Evolutionary conservation across 2,329 filamentous ascomycete species (phyloP).

Genomic region (Diaporthe destruens): DNA sequence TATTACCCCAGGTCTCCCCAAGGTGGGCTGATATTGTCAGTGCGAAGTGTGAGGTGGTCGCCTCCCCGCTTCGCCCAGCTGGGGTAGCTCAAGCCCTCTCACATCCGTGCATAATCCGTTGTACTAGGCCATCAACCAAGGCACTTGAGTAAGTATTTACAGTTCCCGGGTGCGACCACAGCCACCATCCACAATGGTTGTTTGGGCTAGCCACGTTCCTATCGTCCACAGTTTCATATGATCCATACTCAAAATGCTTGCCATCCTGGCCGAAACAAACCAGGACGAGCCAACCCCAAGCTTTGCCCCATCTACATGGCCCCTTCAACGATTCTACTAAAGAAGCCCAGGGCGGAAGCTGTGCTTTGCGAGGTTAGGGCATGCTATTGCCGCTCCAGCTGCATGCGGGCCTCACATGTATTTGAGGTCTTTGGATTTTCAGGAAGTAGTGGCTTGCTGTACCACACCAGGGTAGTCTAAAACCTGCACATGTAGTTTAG

Average conservation of each 20-base stretch:
- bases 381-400: too few relatives aligned
- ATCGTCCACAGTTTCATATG: too few relatives aligned
- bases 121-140: slow-evolving; percentile 3
- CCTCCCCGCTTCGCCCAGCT: slow-evolving; percentile 11
- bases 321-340: too few relatives aligned
- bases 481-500: not conserved
- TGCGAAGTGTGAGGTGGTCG: not conserved
- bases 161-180: not conserved
- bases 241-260: not conserved
- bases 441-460: not conserved
- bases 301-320: too few relatives aligned
- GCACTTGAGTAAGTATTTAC: not conserved
- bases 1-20: not conserved
- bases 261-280: not conserved
- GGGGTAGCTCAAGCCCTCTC: slow-evolving; percentile 7
- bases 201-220: too few relatives aligned
- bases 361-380: too few relatives aligned
- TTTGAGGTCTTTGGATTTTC: too few relatives aligned
- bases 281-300: not conserved
- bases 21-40: slow-evolving; percentile 9
- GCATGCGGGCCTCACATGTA: too few relatives aligned
- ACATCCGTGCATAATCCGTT: slow-evolving; percentile 15
- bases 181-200: not conserved
- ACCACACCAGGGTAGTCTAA: too few relatives aligned
- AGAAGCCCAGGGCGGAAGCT: too few relatives aligned